Conservation (phyloP, 208 protist genomes). For the Leptomonas pyrrhocoris region DNA sequence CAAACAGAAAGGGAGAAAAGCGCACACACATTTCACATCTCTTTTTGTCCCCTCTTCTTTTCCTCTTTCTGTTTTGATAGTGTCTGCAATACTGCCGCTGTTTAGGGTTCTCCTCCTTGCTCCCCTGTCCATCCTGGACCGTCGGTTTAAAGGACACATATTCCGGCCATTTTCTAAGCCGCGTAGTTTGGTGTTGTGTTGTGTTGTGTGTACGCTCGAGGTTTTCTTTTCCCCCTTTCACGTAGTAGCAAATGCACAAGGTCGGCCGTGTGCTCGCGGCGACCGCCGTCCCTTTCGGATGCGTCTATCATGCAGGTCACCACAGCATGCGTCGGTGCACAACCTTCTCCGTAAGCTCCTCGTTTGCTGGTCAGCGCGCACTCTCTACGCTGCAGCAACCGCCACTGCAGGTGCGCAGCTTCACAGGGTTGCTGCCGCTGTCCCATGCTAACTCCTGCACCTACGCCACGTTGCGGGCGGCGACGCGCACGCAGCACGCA, state of each 20-base stretch:
- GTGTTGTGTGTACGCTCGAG: too few relatives aligned
- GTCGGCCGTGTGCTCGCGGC: slow-evolving; percentile 7
- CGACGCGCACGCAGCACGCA: slow-evolving; percentile 3
- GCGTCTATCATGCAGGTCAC: background rate
- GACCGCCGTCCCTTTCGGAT: slow-evolving; percentile 7
- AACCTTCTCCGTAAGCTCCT: background rate
- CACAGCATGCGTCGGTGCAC: background rate
- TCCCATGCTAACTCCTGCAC: background rate
- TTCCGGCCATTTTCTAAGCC: too few relatives aligned
- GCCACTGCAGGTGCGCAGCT: background rate
- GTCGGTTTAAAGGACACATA: too few relatives aligned
- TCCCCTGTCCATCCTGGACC: too few relatives aligned
- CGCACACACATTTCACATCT: too few relatives aligned
- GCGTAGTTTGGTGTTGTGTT: too few relatives aligned
- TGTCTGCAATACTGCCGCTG: too few relatives aligned
- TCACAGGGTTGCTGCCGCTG: background rate
- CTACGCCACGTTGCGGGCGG: background rate
- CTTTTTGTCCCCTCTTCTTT: too few relatives aligned
- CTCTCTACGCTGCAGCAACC: background rate
- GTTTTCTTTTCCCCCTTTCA: too few relatives aligned
- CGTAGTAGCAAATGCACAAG: slow-evolving; percentile 1
- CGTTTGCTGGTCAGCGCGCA: background rate
- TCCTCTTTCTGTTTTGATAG: too few relatives aligned
- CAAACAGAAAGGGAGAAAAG: too few relatives aligned
- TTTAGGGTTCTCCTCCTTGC: too few relatives aligned